Base-by-base conservation (phyloP, 306 rosid genomes). In the Sophora flavescens region DNA sequence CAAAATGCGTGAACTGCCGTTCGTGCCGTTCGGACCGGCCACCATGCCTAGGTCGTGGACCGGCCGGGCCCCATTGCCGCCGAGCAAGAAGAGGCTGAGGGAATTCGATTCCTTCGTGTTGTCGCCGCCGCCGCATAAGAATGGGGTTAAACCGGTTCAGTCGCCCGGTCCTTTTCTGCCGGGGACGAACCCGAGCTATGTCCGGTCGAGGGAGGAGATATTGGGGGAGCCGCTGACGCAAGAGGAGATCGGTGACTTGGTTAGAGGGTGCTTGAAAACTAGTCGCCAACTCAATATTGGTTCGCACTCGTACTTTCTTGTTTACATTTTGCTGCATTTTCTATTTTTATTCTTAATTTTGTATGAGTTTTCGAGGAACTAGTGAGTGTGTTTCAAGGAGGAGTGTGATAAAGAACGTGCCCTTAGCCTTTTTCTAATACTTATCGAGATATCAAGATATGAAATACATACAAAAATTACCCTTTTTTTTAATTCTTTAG, bases 131-230 rank as follows among this genome's bases (percentile, higher is more conserved):
- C 94, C 92, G 6, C 80, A 91, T 67, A 91, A 86, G 89, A 93
- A 91, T 30, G 98, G 98, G 10, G 89, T 93, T 39, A 93, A 89
- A 72, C 88, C 98, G 63, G 93, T 93, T 30, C 98, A 93, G 87
- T 70, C 86, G 0, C 98, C 98, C 6, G 98, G 98, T 17, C 98
- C 97, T 1, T 93, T 26, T 78, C 78, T 93, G 50, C 81, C 89
- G 1, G 98, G 98, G 51, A 85, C 89, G 8, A 82, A 84, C 28
- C 98, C 97, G 0, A 78, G 85, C 80, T 88, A 89, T 58, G 97
- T 87, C 14, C 60, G 8, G 70, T 64, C 96, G 7, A 88, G 97
- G 65, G 98, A 93, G 70, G 95, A 87, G 82, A 79, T 93, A 45
- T 60, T 93, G 84, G 98, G 98, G 0, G 96, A 91, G 8, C 91